Evolutionary conservation across 257 asterid species (phyloP).

Genomic region (Euphrasia confusa): DNA sequence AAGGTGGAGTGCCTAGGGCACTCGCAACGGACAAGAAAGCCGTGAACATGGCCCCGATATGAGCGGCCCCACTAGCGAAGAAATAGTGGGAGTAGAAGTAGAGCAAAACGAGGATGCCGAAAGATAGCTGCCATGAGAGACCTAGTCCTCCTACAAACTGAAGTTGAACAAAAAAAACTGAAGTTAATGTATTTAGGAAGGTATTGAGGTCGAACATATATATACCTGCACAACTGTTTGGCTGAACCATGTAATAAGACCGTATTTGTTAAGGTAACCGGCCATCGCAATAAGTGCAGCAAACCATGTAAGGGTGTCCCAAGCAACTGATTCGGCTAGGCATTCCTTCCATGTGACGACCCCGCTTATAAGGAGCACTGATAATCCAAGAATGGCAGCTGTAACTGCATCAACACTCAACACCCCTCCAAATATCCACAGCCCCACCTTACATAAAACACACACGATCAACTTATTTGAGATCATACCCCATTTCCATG

Average conservation of each 20-base stretch:
- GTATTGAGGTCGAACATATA: slow-evolving; percentile 8
- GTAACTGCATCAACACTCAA: slow-evolving; percentile 92
- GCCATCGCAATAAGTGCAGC: slow-evolving; percentile 99
- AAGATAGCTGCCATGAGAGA: slow-evolving; percentile 92
- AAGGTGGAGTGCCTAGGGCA: slow-evolving; percentile 90
- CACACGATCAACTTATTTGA: background rate
- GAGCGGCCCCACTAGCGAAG: slow-evolving; percentile 99
- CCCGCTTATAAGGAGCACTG: slow-evolving; percentile 82
- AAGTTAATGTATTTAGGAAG: too few relatives aligned
- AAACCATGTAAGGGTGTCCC: slow-evolving; percentile 99
- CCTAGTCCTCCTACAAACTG: slow-evolving; percentile 96
- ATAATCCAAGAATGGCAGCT: slow-evolving; percentile 90
- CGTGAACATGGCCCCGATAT: slow-evolving; percentile 96
- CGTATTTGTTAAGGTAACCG: slow-evolving; percentile 91
- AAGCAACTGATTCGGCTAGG: slow-evolving; percentile 95
- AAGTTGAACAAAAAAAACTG: too few relatives aligned
- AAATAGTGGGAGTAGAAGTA: slow-evolving; percentile 97
- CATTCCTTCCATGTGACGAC: slow-evolving; percentile 99
- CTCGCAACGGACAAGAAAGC: slow-evolving; percentile 89
- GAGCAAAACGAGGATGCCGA: slow-evolving; percentile 84
- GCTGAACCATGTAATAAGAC: slow-evolving; percentile 97
- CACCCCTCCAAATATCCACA: slow-evolving; percentile 81
- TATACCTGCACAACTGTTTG: slow-evolving; percentile 83
- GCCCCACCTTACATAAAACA: slow-evolving; percentile 62
- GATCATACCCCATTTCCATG: background rate